Percentiles rank a stretch among this genome's conserved stretches.
These are phyloP conservation scores for Lactifluus pinguis DNA, from an alignment of 768 basidiomycete genomes.

Conservation along the genomic window DNA sequence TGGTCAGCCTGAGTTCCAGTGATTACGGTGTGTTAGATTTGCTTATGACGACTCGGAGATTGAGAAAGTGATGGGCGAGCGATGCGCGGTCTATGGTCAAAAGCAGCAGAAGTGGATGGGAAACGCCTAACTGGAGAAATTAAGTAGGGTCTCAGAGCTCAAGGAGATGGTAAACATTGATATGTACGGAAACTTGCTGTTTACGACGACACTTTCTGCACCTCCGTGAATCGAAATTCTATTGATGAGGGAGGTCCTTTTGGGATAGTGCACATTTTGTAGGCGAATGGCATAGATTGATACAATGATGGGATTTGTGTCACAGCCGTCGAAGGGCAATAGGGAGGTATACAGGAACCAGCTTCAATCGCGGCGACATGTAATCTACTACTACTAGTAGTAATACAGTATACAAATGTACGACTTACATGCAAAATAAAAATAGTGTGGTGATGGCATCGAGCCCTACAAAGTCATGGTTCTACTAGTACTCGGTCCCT, in stretches of 20 bases:
- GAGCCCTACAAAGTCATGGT: too few species aligned
- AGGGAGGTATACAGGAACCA: conserved; percentile 17
- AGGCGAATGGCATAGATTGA: conserved; percentile 36
- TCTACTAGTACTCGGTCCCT: too few species aligned
- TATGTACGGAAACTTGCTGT: conserved; percentile 36
- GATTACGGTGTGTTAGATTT: not conserved
- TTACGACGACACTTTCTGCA: conserved; percentile 46
- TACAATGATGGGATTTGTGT: conserved; percentile 36
- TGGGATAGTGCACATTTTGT: conserved; percentile 39
- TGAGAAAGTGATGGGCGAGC: conserved; percentile 4
- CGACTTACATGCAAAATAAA: too few species aligned
- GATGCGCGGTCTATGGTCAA: conserved; percentile 22
- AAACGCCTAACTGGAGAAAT: conserved; percentile 9
- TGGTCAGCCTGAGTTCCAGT: too few species aligned
- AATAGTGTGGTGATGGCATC: too few species aligned
- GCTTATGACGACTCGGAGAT: not conserved
- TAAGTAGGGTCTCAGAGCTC: not conserved
- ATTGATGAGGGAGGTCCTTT: conserved; percentile 34
- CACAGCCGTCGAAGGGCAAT: conserved; percentile 28
- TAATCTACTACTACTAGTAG: too few species aligned
- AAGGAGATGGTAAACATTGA: not conserved
- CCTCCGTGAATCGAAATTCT: conserved; percentile 46
- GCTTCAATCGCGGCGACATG: too few species aligned
- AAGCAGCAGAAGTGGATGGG: conserved; percentile 27
- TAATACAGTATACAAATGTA: too few species aligned